These are phyloP conservation scores for Prunus kanzakura DNA, from an alignment of 306 rosid genomes.

Conservation along the genomic window DNA sequence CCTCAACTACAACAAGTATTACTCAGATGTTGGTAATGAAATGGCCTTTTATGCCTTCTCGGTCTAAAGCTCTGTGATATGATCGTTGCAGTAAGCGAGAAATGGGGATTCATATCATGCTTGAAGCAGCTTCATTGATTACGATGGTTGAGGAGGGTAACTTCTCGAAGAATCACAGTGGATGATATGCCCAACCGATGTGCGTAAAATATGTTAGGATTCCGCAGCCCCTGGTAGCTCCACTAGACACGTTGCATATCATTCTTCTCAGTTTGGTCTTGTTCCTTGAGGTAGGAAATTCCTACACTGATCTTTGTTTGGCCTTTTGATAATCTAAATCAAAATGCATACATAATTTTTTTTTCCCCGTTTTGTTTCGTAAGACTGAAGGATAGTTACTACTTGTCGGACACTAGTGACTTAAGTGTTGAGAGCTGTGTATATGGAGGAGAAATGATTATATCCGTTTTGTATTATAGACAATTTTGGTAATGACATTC, in stretches of 20 bases:
- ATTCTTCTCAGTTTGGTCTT: no score
- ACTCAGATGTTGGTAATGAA: conserved; percentile 45
- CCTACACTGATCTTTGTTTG: no score
- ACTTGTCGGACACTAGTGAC: no score
- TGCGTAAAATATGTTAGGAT: background rate
- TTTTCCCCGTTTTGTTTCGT: no score
- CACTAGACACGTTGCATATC: background rate
- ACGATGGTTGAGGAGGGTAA: background rate
- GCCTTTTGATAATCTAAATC: no score
- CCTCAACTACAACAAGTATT: conserved; percentile 69
- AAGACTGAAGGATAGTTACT: no score
- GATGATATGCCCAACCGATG: background rate
- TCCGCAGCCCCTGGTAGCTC: background rate
- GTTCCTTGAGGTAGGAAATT: no score
- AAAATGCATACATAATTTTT: no score
- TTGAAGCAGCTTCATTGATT: background rate
- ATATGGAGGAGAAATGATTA: no score
- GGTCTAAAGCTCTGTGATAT: conserved; percentile 9
- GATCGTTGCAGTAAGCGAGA: background rate
- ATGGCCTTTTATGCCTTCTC: conserved; percentile 33
- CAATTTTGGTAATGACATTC: no score
- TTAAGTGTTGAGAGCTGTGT: no score
- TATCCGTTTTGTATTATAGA: no score
- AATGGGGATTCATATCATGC: background rate
- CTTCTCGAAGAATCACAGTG: background rate